Conservation (phyloP, 306 rosid genomes). For the Trichosanthes cucumerina region DNA sequence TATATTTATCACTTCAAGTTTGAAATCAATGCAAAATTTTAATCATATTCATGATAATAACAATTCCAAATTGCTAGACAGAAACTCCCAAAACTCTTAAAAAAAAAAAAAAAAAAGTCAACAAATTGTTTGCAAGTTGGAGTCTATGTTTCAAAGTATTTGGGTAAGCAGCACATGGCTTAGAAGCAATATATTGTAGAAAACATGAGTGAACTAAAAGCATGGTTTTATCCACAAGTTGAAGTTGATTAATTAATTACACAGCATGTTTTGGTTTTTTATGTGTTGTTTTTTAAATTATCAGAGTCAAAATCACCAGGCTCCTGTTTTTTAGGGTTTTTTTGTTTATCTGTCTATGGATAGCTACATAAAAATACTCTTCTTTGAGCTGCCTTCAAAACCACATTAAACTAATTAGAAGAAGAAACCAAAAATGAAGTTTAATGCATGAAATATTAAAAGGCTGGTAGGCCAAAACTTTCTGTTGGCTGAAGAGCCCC, state of each 20-base stretch:
- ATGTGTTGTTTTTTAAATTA: not conserved
- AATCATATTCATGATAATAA: not conserved
- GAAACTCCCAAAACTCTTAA: not conserved
- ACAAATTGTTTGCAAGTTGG: not conserved
- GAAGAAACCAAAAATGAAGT: not conserved
- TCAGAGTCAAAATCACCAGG: not conserved
- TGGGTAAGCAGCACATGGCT: not conserved
- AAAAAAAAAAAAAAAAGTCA: not conserved
- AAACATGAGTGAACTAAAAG: not conserved
- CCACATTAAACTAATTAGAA: not conserved
- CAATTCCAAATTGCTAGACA: not conserved
- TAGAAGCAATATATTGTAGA: not conserved
- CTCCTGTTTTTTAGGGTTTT: not conserved
- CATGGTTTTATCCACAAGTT: not conserved
- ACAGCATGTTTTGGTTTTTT: not conserved
- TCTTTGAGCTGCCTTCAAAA: not conserved
- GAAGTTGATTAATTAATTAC: not conserved
- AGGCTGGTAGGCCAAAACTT: not conserved
- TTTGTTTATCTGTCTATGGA: not conserved
- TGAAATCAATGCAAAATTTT: too few relatives aligned
- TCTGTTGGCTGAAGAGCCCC: not conserved
- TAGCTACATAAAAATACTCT: not conserved
- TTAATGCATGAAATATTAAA: not conserved
- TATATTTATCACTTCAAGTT: too few relatives aligned
- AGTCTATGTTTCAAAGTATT: not conserved